phyloP scores from a whole-genome alignment of 164 flowering plant genomes.

The Macadamia integrifolia region DNA sequence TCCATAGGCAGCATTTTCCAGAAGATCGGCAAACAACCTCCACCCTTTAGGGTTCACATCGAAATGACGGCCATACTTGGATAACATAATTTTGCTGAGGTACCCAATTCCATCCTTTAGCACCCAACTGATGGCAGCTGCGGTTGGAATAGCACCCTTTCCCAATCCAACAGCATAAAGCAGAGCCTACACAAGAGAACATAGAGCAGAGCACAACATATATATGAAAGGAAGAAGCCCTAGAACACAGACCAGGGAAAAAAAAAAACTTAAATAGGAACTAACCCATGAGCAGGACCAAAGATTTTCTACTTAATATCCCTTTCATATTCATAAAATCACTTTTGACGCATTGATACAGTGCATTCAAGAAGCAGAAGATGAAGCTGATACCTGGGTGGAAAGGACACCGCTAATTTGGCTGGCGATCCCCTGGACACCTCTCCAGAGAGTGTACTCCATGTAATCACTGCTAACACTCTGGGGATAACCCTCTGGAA shows the following conservation, averaged over 20 bases:
- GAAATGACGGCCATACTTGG: constrained; percentile 93
- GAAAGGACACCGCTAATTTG: constrained; percentile 90
- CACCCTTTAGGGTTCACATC: constrained; percentile 98
- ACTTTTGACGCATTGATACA: neutral
- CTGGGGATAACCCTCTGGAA: constrained; percentile 83
- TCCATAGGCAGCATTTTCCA: constrained; percentile 93
- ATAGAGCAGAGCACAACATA: neutral
- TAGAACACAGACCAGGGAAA: no score
- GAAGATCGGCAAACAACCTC: constrained; percentile 93
- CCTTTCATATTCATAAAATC: neutral
- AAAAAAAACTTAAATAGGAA: no score
- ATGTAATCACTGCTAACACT: constrained; percentile 86
- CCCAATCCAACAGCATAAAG: constrained; percentile 98
- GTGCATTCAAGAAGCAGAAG: neutral
- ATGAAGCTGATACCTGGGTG: constrained; percentile 54
- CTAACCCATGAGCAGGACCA: no score
- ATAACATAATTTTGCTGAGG: constrained; percentile 79
- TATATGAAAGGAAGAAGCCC: neutral
- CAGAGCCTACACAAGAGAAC: constrained; percentile 47
- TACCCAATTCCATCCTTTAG: constrained; percentile 98
- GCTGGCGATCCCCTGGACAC: constrained; percentile 88
- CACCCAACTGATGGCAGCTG: constrained; percentile 97
- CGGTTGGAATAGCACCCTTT: constrained; percentile 94
- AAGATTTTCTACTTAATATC: no score
- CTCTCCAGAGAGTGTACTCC: constrained; percentile 97